Evolutionary conservation across 805 yeast genomes (phyloP).

Genomic region (Wickerhamiella occidentalis): DNA sequence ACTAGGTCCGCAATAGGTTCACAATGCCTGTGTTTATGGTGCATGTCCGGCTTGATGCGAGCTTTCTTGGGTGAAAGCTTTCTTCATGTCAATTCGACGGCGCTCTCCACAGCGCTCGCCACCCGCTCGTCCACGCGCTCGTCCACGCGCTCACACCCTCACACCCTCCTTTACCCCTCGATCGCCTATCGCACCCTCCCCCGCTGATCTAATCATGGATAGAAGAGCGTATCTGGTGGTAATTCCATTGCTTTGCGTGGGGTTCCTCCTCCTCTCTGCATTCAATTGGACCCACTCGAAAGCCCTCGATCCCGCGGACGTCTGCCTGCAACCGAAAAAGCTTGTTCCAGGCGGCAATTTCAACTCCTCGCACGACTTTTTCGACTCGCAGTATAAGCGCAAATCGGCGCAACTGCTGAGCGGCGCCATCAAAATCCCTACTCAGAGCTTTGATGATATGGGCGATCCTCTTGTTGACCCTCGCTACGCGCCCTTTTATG

Average conservation of each 20-base stretch:
- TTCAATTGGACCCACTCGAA: slow-evolving; percentile 7
- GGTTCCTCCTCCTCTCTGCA: slow-evolving; percentile 4
- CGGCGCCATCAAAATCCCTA: slow-evolving; percentile 53
- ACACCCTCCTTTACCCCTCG: background rate
- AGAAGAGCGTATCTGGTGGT: slow-evolving; percentile 4
- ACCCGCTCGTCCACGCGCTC: no score
- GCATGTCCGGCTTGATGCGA: no score
- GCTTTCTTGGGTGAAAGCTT: no score
- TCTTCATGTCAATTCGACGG: no score
- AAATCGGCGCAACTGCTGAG: slow-evolving; percentile 16
- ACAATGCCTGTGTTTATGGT: no score
- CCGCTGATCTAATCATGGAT: background rate
- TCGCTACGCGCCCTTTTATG: slow-evolving; percentile 36
- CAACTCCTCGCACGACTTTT: slow-evolving; percentile 12
- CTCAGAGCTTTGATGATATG: slow-evolving; percentile 48
- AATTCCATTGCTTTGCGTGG: slow-evolving; percentile 11
- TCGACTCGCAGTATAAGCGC: slow-evolving; percentile 12
- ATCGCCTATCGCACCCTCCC: background rate
- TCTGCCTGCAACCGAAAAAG: slow-evolving; percentile 14
- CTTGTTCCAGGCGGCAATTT: slow-evolving; percentile 7
- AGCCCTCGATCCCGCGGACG: background rate
- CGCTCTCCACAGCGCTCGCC: no score
- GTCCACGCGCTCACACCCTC: no score
- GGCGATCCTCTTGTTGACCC: slow-evolving; percentile 39
- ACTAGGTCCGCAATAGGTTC: no score